Evolutionary conservation across 2,329 filamentous ascomycete genomes (phyloP).

Genomic region (Ramularia collo-cygni): DNA sequence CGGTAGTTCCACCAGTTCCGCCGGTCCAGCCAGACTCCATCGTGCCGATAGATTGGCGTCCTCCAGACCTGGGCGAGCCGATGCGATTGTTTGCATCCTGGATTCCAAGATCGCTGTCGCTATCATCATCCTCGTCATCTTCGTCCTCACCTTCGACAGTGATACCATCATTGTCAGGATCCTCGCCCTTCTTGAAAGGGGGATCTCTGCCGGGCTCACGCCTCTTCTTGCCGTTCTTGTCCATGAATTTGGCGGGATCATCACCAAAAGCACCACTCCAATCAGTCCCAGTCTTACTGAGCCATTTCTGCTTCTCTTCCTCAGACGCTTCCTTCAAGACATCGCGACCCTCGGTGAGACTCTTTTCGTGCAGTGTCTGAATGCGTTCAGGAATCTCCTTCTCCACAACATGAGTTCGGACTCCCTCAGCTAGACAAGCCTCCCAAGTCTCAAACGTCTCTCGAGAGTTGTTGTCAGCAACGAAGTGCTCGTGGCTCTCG

Average conservation of each 20-base stretch:
- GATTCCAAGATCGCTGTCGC: constrained; percentile 48
- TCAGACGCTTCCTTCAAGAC: constrained; percentile 66
- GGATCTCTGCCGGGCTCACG: constrained; percentile 50
- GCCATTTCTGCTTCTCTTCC: constrained; percentile 70
- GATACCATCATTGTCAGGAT: constrained; percentile 37
- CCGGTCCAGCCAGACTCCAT: constrained; percentile 30
- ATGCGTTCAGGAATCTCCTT: constrained; percentile 67
- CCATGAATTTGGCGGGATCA: constrained; percentile 58
- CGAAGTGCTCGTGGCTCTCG: constrained; percentile 73
- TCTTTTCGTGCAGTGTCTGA: constrained; percentile 72
- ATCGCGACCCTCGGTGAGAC: constrained; percentile 71
- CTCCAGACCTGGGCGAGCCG: constrained; percentile 18
- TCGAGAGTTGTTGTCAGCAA: constrained; percentile 78
- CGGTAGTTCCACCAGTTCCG: constrained; percentile 25
- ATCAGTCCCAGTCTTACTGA: constrained; percentile 71
- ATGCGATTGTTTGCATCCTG: constrained; percentile 44
- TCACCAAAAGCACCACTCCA: constrained; percentile 82
- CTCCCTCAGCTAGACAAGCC: constrained; percentile 80
- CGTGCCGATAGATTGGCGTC: constrained; percentile 22
- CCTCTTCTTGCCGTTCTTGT: constrained; percentile 46
- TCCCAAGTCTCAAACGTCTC: constrained; percentile 96
- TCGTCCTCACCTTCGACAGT: constrained; percentile 39
- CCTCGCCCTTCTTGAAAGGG: constrained; percentile 43
- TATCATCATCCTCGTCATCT: constrained; percentile 32
- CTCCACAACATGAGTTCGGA: constrained; percentile 63